Evolutionary conservation across 345 rosid species (phyloP).

Genomic region (Xanthoceras sorbifolium): DNA sequence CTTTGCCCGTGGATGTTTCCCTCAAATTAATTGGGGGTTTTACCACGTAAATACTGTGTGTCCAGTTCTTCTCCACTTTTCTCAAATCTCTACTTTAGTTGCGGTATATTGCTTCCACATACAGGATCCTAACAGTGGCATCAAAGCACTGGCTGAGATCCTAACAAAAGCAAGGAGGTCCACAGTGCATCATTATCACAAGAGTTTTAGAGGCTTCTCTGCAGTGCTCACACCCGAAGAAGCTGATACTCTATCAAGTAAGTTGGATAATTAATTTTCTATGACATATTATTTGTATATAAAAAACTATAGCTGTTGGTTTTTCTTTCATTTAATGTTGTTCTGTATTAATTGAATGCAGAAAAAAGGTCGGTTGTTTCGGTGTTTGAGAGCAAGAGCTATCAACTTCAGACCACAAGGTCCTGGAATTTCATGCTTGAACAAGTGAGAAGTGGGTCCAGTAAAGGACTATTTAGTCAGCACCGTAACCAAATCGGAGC

Average conservation of each 20-base stretch:
- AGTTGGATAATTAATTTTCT: no score
- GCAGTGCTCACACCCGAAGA: not conserved
- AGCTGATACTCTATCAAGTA: not conserved
- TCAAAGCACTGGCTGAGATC: no score
- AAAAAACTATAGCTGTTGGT: not conserved
- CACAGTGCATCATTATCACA: conserved; percentile 4
- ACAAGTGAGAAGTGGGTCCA: not conserved
- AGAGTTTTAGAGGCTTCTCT: conserved; percentile 3
- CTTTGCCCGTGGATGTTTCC: no score
- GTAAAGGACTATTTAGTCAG: not conserved
- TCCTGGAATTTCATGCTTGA: not conserved
- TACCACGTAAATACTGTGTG: no score
- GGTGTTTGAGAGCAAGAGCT: not conserved
- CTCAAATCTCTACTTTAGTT: no score
- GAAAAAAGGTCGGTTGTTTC: not conserved
- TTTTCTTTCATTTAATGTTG: not conserved
- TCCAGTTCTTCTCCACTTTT: no score
- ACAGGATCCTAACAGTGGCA: no score
- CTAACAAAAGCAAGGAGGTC: no score
- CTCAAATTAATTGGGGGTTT: no score
- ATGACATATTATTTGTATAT: no score
- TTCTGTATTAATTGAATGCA: not conserved
- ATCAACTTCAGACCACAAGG: not conserved
- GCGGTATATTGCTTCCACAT: no score
- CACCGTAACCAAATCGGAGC: not conserved